phyloP scores from a whole-genome alignment of 176 grass and related monocot species.

The Zea mays region DNA sequence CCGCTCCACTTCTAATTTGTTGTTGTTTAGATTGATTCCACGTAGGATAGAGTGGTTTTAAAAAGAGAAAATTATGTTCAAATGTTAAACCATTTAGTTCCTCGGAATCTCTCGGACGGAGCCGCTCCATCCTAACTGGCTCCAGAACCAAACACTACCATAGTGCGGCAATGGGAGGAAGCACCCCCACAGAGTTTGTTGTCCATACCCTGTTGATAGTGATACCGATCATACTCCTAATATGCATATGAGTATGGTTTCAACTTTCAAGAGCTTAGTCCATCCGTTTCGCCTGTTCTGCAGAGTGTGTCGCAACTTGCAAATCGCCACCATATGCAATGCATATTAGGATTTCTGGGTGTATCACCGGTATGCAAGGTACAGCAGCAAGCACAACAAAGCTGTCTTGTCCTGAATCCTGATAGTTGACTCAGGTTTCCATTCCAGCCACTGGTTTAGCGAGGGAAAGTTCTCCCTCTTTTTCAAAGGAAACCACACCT shows the following conservation, averaged over 20 bases:
- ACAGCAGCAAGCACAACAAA: neutral
- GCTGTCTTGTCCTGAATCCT: neutral
- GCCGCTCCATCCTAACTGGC: too few relatives aligned
- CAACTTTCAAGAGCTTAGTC: neutral
- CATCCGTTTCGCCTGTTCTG: neutral
- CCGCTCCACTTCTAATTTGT: too few relatives aligned
- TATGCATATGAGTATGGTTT: neutral
- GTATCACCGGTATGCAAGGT: neutral
- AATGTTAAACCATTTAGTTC: too few relatives aligned
- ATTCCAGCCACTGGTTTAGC: constrained; percentile 26
- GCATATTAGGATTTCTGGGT: neutral
- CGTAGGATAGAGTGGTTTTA: too few relatives aligned
- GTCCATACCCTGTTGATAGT: neutral
- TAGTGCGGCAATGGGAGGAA: neutral
- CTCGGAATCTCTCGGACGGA: too few relatives aligned
- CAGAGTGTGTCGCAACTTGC: neutral
- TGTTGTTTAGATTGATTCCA: too few relatives aligned
- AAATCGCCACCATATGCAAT: neutral
- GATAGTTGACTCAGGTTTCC: constrained; percentile 19
- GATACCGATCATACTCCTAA: neutral
- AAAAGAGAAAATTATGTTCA: too few relatives aligned
- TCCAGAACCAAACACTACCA: neutral
- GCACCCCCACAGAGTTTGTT: neutral
- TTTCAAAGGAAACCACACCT: neutral
- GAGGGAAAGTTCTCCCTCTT: neutral